Base-by-base conservation (phyloP, 306 rosid genomes). In the Begonia loranthoides region DNA sequence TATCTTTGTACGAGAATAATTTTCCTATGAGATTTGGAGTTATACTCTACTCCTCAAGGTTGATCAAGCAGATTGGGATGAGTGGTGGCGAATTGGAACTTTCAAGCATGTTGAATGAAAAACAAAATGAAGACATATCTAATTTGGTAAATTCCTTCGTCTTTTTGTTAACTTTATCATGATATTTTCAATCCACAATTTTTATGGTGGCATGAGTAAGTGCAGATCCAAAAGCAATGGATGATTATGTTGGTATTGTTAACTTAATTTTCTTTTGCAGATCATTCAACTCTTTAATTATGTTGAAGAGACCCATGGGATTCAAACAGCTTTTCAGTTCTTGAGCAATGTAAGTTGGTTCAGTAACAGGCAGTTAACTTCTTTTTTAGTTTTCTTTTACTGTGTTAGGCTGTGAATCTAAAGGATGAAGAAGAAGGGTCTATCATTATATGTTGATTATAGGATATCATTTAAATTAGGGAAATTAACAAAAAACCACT, bases 21-120 rank as follows among this genome's bases (percentile, higher is more conserved):
- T 62, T 80, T 53, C 99, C 99, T 9, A 68, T 86, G 81, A 80
- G 99, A 75, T 78, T 90, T 66, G 99, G 95, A 45, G 63, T 90
- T 66, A 17, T 90, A 55, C 77, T 86, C 74, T 86, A 80, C 71
- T 90, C 99, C 48, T 82, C 95, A n/a, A 83, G 78, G 66, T 72
- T 72, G 66, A 58, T 80, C 74, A 69, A 53, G 70, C 76, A 72
- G 45, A 56, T 75, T 45, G 83, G 83, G 73, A 69, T 49, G 15
- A 39, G 55, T 17, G 66, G 66, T 21, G 70, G 54, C 47, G 61
- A 52, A 55, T 50, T 55, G 5, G 36, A 28, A 28, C 36, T 28
- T 28, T 14, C 51, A 10, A 52, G 73, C 76, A 62, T 60, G 79
- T 16, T 28, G 36, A 48, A 41, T 55, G 67, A 17, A 45, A 58